Percentiles rank a stretch among this genome's conserved stretches.
phyloP scores from a whole-genome alignment of 805 yeast species.

The Zygosaccharomyces pseudorouxii region DNA sequence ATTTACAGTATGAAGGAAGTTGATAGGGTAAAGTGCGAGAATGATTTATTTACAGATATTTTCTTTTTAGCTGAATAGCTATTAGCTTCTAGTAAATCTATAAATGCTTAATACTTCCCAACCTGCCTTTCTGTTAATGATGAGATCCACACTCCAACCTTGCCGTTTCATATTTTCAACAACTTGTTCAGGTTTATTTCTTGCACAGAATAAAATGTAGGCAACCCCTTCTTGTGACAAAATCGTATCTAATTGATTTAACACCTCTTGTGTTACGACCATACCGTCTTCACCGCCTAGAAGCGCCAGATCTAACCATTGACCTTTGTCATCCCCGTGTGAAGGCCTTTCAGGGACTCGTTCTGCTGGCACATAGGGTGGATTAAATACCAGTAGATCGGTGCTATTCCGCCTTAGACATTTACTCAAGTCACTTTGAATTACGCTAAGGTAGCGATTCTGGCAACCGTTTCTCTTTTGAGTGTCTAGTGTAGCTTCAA shows the following conservation, averaged over 20 bases:
- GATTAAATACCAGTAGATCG: slow-evolving; percentile 83
- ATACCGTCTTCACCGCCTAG: slow-evolving; percentile 89
- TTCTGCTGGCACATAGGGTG: slow-evolving; percentile 94
- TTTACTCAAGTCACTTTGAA: slow-evolving; percentile 56
- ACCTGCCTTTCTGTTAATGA: slow-evolving; percentile 78
- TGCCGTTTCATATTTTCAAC: slow-evolving; percentile 41
- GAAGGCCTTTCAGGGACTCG: slow-evolving; percentile 58
- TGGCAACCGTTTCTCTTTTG: slow-evolving; percentile 34
- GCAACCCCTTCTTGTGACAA: slow-evolving; percentile 68
- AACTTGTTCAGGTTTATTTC: slow-evolving; percentile 73
- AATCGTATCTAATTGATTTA: slow-evolving; percentile 48
- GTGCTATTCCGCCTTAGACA: slow-evolving; percentile 44
- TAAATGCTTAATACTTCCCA: slow-evolving; percentile 89
- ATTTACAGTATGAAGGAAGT: slow-evolving; percentile 47
- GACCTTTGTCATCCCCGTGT: slow-evolving; percentile 41
- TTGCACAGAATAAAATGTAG: slow-evolving; percentile 84
- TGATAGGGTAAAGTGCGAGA: slow-evolving; percentile 45
- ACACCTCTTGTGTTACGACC: slow-evolving; percentile 68
- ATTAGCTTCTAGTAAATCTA: slow-evolving; percentile 41
- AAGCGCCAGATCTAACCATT: slow-evolving; percentile 86
- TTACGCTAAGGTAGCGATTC: slow-evolving; percentile 37
- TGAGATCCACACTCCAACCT: slow-evolving; percentile 52
- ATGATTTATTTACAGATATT: slow-evolving; percentile 58
- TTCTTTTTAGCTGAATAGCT: slow-evolving; percentile 22
- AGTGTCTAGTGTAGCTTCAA: slow-evolving; percentile 48